phyloP scores from a whole-genome alignment of 2,329 filamentous ascomycete species.

The Fusarium mexicanum region DNA sequence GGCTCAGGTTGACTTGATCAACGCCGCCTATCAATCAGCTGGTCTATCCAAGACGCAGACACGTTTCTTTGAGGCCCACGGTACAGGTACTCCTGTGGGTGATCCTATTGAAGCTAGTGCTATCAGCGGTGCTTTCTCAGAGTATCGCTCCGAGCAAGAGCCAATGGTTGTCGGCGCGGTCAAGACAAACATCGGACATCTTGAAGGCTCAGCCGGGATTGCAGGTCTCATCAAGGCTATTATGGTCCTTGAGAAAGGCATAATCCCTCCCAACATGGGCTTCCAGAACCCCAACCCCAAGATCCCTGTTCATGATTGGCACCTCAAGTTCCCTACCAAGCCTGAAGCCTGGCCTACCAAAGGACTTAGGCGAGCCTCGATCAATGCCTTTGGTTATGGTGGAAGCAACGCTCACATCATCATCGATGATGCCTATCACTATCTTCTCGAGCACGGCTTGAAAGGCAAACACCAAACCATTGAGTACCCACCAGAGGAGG shows the following conservation, averaged over 20 bases:
- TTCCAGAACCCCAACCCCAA: neutral
- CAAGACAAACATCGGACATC: constrained; percentile 1
- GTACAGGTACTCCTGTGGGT: neutral
- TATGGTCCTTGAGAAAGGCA: neutral
- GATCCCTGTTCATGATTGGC: neutral
- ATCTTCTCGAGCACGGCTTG: neutral
- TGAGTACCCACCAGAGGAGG: neutral
- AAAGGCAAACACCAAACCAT: neutral
- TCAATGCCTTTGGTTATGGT: constrained; percentile 16
- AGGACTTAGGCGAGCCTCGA: neutral
- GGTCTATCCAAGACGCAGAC: neutral
- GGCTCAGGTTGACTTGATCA: constrained; percentile 1
- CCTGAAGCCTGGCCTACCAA: neutral
- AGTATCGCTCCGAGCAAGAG: neutral
- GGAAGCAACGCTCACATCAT: constrained; percentile 9
- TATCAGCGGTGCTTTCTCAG: neutral
- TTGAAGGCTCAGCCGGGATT: neutral
- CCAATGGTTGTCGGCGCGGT: neutral
- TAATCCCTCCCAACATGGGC: neutral
- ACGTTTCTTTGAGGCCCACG: constrained; percentile 1
- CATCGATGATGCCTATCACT: constrained; percentile 6
- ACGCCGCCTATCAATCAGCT: neutral
- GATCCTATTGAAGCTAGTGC: constrained; percentile 5
- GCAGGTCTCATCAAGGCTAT: constrained; percentile 1
- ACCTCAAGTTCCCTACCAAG: constrained; percentile 3